Conservation (phyloP, 1,284 basidiomycete genomes). For the Boletellus deceptivus region DNA sequence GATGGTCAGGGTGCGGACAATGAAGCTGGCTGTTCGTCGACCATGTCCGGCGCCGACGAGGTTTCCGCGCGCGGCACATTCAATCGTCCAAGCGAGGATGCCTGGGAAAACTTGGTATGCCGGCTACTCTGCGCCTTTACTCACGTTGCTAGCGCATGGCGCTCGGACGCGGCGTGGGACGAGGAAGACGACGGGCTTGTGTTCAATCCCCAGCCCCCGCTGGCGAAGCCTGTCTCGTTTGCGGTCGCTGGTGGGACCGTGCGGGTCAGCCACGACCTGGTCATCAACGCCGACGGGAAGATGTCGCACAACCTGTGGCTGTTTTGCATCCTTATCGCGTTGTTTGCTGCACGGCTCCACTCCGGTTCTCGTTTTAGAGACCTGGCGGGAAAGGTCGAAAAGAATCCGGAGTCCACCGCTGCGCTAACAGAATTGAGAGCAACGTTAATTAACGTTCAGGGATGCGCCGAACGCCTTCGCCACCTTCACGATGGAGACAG, state of each 20-base stretch:
- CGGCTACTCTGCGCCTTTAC: slow-evolving; percentile 19
- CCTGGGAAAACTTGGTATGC: slow-evolving; percentile 15
- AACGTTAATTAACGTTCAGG: slow-evolving; percentile 27
- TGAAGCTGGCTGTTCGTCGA: slow-evolving; percentile 6
- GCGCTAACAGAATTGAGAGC: slow-evolving; percentile 22
- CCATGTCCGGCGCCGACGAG: slow-evolving; percentile 3
- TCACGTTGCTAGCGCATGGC: slow-evolving; percentile 21
- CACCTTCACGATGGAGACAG: slow-evolving; percentile 14
- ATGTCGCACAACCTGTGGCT: slow-evolving; percentile 33
- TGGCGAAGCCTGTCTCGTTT: slow-evolving; percentile 4
- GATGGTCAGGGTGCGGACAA: slow-evolving; percentile 20
- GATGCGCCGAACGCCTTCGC: slow-evolving; percentile 19
- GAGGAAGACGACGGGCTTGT: slow-evolving; percentile 24
- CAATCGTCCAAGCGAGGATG: slow-evolving; percentile 7
- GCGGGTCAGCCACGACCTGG: slow-evolving; percentile 16
- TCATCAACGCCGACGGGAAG: slow-evolving; percentile 32
- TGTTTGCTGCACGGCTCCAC: slow-evolving; percentile 15
- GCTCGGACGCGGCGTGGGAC: slow-evolving; percentile 26
- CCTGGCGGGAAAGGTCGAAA: slow-evolving; percentile 11
- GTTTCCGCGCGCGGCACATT: background rate
- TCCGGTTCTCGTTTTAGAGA: slow-evolving; percentile 15
- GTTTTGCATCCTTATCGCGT: slow-evolving; percentile 27
- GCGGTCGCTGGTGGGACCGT: slow-evolving; percentile 1
- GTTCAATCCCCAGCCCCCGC: slow-evolving; percentile 18
- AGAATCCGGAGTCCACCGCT: slow-evolving; percentile 9